Conservation (phyloP, 2,329 filamentous ascomycete genomes). For the Epichloe coenophiala region DNA sequence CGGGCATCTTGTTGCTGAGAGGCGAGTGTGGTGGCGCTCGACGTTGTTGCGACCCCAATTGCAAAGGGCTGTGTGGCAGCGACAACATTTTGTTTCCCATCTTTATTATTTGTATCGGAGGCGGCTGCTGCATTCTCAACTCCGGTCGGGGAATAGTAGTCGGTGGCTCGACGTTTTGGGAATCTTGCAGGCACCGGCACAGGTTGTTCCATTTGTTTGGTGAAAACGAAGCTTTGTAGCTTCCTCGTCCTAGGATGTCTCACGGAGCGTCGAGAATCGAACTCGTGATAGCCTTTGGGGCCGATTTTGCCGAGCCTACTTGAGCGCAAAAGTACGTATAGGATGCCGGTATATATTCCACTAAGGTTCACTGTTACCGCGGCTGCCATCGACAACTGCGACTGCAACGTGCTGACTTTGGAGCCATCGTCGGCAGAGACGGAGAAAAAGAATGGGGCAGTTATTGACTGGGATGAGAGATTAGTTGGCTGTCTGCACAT, state of each 20-base stretch:
- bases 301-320: slow-evolving; percentile 44
- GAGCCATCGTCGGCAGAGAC: slow-evolving; percentile 32
- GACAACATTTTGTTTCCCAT: background rate
- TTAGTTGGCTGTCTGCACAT: background rate
- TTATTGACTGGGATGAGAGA: slow-evolving; percentile 30
- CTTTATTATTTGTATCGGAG: no score
- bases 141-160: background rate
- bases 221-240: slow-evolving; percentile 7
- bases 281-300: slow-evolving; percentile 27
- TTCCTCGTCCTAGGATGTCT: slow-evolving; percentile 2
- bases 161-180: background rate
- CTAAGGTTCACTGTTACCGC: slow-evolving; percentile 53
- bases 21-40: background rate
- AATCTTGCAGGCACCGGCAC: slow-evolving; percentile 4
- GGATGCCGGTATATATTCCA: slow-evolving; percentile 48
- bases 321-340: slow-evolving; percentile 54
- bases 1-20: background rate
- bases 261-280: slow-evolving; percentile 26
- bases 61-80: background rate
- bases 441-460: slow-evolving; percentile 51
- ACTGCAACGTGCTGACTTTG: slow-evolving; percentile 18
- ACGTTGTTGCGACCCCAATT: background rate
- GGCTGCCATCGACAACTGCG: slow-evolving; percentile 46
- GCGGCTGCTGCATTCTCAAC: background rate
- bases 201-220: slow-evolving; percentile 11